Conservation (phyloP, 257 asterid species). For the Jacaranda copaia region DNA sequence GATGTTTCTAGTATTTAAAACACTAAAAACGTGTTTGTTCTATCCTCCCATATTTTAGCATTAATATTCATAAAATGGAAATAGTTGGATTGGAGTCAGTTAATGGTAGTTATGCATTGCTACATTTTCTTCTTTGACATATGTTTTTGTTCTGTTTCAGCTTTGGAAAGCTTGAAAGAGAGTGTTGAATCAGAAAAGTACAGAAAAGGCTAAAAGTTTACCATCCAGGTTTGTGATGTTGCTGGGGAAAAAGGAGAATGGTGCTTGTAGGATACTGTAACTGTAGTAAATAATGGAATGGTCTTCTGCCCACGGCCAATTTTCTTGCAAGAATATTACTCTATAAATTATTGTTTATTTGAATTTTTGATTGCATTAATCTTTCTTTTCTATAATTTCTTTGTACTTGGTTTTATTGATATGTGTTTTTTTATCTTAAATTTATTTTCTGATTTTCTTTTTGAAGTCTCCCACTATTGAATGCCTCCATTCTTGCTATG, state of each 20-base stretch:
- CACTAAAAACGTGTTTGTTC: not conserved
- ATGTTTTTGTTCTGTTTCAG: conserved; percentile 47
- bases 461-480: too few species aligned
- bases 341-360: too few species aligned
- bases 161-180: conserved; percentile 77
- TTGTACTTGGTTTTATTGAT: too few species aligned
- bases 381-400: too few species aligned
- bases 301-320: not conserved
- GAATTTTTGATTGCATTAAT: too few species aligned
- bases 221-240: conserved; percentile 34
- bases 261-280: conserved; percentile 31
- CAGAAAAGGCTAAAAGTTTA: conserved; percentile 48
- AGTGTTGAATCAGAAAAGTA: conserved; percentile 60
- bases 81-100: not conserved
- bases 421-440: too few species aligned
- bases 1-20: not conserved
- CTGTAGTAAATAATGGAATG: not conserved
- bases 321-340: not conserved
- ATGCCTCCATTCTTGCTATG: too few species aligned
- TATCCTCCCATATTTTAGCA: too few species aligned
- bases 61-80: not conserved
- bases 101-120: not conserved
- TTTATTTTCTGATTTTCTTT: too few species aligned
- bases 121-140: conserved; percentile 13
- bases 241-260: conserved; percentile 38